A percentile compares a stretch with the other conserved stretches of the same genome.
These are phyloP conservation scores for Neoboletus brunneissimus DNA, from an alignment of 768 basidiomycete genomes.

Conservation along the genomic window DNA sequence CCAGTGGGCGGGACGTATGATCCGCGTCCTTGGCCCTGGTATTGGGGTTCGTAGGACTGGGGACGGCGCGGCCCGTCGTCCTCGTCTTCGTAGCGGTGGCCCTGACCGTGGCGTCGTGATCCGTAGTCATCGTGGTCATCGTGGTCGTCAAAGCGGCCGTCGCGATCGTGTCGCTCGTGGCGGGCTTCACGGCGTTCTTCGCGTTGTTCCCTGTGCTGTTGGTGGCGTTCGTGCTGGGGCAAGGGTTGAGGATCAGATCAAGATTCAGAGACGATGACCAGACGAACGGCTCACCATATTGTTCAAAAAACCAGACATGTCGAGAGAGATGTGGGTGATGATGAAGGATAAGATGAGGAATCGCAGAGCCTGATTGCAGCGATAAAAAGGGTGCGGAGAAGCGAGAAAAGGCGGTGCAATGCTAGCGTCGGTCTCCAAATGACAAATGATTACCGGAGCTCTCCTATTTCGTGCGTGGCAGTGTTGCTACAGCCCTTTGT, in stretches of 20 bases:
- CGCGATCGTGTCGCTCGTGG: slow-evolving; percentile 3
- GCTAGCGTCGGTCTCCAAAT: too few species aligned
- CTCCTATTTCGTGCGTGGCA: slow-evolving; percentile 1
- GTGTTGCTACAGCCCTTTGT: neutral
- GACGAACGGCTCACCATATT: neutral
- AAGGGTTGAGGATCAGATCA: neutral
- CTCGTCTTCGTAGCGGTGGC: neutral
- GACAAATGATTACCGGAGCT: neutral
- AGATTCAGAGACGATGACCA: neutral
- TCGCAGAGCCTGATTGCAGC: neutral
- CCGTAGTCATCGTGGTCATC: neutral
- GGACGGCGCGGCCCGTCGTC: neutral
- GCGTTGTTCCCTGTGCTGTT: slow-evolving; percentile 11
- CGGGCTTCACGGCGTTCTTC: slow-evolving; percentile 11
- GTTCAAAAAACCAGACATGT: slow-evolving; percentile 15
- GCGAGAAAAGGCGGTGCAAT: neutral
- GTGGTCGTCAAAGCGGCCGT: neutral
- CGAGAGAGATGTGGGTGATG: neutral
- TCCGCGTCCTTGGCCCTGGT: neutral
- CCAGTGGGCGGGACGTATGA: slow-evolving; percentile 5
- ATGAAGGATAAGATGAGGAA: too few species aligned
- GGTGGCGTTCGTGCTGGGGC: slow-evolving; percentile 1
- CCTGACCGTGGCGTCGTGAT: neutral
- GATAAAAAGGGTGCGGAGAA: neutral
- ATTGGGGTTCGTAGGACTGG: neutral